Conservation (phyloP, 164 flowering plant genomes). For the Annona cherimola region DNA sequence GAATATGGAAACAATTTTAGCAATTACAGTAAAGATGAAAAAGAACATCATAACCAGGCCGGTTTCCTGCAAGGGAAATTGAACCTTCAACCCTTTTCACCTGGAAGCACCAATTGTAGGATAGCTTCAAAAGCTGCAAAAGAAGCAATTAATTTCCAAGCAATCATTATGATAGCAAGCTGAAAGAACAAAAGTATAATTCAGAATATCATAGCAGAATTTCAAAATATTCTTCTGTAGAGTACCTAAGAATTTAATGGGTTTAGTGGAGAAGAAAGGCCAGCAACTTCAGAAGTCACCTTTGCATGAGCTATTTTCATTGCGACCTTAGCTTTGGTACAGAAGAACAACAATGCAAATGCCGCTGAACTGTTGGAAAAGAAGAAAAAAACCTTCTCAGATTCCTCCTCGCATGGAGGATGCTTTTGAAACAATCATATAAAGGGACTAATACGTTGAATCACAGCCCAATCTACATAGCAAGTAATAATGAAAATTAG, state of each 20-base stretch:
- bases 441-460: no score
- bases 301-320: constrained; percentile 60
- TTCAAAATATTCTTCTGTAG: no score
- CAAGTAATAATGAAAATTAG: no score
- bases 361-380: constrained; percentile 15
- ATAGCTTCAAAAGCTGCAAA: constrained; percentile 91
- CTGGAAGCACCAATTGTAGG: constrained; percentile 84
- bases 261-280: constrained; percentile 30
- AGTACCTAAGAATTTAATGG: no score
- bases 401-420: no score
- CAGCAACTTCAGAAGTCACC: constrained; percentile 39
- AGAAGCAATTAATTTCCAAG: constrained; percentile 76
- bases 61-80: constrained; percentile 75
- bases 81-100: constrained; percentile 93
- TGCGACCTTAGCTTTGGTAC: constrained; percentile 61
- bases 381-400: not conserved
- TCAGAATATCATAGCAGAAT: no score
- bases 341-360: constrained; percentile 32
- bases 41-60: constrained; percentile 81
- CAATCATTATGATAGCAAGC: no score
- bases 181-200: no score
- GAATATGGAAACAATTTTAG: no score
- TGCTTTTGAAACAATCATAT: no score
- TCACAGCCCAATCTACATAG: no score
- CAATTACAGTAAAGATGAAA: not conserved